Percentiles rank a stretch among this genome's conserved stretches.
Evolutionary conservation across 352 stramenopile species (phyloP).

Genomic region (Aphanomyces stellatus): DNA sequence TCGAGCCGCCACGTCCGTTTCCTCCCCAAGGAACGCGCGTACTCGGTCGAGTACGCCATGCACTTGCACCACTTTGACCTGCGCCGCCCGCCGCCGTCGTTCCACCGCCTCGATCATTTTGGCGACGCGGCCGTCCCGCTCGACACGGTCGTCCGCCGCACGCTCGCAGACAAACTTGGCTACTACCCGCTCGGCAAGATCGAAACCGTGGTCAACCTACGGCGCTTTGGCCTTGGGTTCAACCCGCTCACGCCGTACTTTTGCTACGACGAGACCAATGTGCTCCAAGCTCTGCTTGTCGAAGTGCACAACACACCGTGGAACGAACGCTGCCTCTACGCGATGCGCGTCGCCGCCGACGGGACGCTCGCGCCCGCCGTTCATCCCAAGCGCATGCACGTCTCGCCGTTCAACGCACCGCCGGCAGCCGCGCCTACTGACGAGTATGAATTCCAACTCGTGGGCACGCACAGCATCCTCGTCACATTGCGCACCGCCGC

Average conservation of each 20-base stretch:
- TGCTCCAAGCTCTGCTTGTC: conserved; percentile 3
- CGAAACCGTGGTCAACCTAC: conserved; percentile 4
- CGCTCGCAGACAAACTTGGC: not conserved
- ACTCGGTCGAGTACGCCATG: conserved; percentile 15
- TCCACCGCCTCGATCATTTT: conserved; percentile 9
- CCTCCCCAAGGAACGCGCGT: not conserved
- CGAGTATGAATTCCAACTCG: conserved; percentile 16
- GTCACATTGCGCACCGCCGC: not conserved
- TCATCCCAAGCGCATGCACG: conserved; percentile 15
- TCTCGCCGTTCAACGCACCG: conserved; percentile 12
- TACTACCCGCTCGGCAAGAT: conserved; percentile 17
- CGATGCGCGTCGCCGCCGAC: not conserved
- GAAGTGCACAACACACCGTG: conserved; percentile 16
- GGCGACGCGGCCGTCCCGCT: not conserved
- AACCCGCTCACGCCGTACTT: conserved; percentile 16
- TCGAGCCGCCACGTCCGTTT: conserved; percentile 1
- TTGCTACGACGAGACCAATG: not conserved
- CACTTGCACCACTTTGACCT: conserved; percentile 8
- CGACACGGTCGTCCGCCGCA: conserved; percentile 8
- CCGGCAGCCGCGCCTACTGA: not conserved
- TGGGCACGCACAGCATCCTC: conserved; percentile 5
- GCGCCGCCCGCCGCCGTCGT: not conserved
- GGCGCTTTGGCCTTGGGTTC: not conserved
- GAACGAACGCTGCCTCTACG: conserved; percentile 14
- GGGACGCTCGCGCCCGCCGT: not conserved